Percentiles rank a stretch among this genome's conserved stretches.
phyloP scores from a whole-genome alignment of 768 basidiomycete genomes.

The Inosperma sp. region DNA sequence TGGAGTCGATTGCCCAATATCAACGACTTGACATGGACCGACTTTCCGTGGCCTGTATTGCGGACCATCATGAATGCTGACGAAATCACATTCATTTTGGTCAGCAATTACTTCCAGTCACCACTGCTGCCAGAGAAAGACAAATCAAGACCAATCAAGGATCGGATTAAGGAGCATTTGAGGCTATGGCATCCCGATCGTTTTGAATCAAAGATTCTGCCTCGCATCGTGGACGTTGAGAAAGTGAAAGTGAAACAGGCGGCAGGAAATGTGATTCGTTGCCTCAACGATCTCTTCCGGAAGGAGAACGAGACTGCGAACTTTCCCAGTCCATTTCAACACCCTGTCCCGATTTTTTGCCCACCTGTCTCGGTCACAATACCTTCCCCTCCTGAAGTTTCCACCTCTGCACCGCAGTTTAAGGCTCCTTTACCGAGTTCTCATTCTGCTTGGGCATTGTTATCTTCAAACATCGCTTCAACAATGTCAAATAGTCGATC shows the following conservation, averaged over 20 bases:
- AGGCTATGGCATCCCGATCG: constrained; percentile 80
- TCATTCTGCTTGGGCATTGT: too few species aligned
- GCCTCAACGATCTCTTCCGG: constrained; percentile 65
- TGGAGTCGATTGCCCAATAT: constrained; percentile 48
- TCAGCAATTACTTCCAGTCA: constrained; percentile 61
- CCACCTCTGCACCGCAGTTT: too few species aligned
- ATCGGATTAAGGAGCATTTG: constrained; percentile 71
- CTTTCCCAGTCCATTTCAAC: constrained; percentile 5
- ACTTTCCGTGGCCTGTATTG: constrained; percentile 74
- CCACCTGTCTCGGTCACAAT: too few species aligned
- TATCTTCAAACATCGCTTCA: too few species aligned
- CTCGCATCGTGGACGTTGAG: constrained; percentile 59
- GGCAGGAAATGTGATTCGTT: constrained; percentile 67
- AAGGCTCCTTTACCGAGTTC: too few species aligned
- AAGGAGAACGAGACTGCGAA: constrained; percentile 35
- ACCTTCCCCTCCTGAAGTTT: too few species aligned
- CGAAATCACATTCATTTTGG: constrained; percentile 51
- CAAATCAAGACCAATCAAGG: constrained; percentile 51
- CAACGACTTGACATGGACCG: constrained; percentile 52
- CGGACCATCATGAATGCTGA: constrained; percentile 52
- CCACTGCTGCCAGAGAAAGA: constrained; percentile 50
- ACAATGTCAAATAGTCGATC: too few species aligned
- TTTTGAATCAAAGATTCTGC: constrained; percentile 65
- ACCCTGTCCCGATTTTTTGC: too few species aligned
- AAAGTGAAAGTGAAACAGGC: constrained; percentile 64